Evolutionary conservation across 2,329 filamentous ascomycete genomes (phyloP).

Genomic region (Ceratocystis destructans): DNA sequence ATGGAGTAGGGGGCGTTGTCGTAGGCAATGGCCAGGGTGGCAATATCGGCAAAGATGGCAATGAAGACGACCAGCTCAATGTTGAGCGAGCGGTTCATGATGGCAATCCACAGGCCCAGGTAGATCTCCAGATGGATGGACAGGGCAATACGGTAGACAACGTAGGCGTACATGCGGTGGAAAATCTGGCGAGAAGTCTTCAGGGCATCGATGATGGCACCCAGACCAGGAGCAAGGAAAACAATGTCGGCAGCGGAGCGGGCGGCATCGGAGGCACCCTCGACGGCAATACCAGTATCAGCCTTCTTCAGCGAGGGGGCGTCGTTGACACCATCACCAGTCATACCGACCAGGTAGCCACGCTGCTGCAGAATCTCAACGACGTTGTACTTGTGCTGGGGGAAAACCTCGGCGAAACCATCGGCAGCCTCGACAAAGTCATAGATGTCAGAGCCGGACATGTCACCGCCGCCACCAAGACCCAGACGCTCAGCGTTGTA

Average conservation of each 20-base stretch:
- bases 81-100: slow-evolving; percentile 71
- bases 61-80: slow-evolving; percentile 85
- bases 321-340: slow-evolving; percentile 90
- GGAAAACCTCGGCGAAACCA: slow-evolving; percentile 89
- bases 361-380: slow-evolving; percentile 88
- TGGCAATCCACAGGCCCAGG: slow-evolving; percentile 82
- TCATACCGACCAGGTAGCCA: slow-evolving; percentile 91
- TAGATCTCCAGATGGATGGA: slow-evolving; percentile 86
- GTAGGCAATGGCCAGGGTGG: slow-evolving; percentile 83
- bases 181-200: slow-evolving; percentile 93
- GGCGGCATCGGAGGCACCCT: slow-evolving; percentile 81
- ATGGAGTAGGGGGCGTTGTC: slow-evolving; percentile 82
- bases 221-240: slow-evolving; percentile 80
- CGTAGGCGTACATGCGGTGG: slow-evolving; percentile 93
- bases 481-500: slow-evolving; percentile 89
- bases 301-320: slow-evolving; percentile 86
- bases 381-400: slow-evolving; percentile 89
- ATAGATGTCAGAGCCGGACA: slow-evolving; percentile 87
- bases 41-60: slow-evolving; percentile 87
- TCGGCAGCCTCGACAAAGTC: slow-evolving; percentile 92
- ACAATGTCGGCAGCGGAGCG: slow-evolving; percentile 87
- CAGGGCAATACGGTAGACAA: slow-evolving; percentile 86
- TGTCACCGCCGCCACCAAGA: slow-evolving; percentile 78
- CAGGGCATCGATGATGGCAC: slow-evolving; percentile 81
- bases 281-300: slow-evolving; percentile 91